These are phyloP conservation scores for Ampelocalamus luodianensis DNA, from an alignment of 176 grass and related monocot species.

Conservation along the genomic window DNA sequence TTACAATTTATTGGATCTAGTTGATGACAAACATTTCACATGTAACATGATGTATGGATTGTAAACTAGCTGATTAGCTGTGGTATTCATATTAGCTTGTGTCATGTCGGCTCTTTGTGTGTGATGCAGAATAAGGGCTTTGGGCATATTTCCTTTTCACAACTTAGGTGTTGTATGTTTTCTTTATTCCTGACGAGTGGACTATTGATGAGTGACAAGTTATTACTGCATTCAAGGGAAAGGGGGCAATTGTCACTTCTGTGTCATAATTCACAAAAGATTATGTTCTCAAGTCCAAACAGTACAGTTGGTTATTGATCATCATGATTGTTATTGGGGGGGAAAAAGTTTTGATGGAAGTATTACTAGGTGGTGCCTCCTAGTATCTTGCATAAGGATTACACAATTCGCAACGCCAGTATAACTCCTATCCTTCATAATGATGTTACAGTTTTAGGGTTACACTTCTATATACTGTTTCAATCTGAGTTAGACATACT, in stretches of 20 bases:
- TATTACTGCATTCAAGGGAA: not conserved
- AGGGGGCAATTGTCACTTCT: not conserved
- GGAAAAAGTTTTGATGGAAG: not conserved
- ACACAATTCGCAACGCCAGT: not conserved
- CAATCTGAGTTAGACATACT: too few relatives aligned
- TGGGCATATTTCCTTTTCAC: not conserved
- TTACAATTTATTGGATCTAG: not conserved
- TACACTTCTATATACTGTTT: too few relatives aligned
- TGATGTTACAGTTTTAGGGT: too few relatives aligned
- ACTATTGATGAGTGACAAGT: not conserved
- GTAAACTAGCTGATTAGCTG: constrained; percentile 20
- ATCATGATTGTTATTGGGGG: not conserved
- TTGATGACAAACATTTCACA: not conserved
- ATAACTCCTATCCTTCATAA: too few relatives aligned
- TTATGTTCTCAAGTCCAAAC: constrained; percentile 35
- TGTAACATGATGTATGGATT: not conserved
- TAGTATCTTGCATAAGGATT: too few relatives aligned
- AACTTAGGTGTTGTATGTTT: not conserved
- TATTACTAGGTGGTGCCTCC: not conserved
- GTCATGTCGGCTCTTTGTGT: not conserved
- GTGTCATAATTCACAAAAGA: not conserved
- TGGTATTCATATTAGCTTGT: constrained; percentile 9
- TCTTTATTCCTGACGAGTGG: not conserved
- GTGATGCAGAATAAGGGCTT: not conserved
- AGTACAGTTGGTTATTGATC: not conserved